Evolutionary conservation across 306 rosid species (phyloP).

Genomic region (Vigna reflexopilosa): DNA sequence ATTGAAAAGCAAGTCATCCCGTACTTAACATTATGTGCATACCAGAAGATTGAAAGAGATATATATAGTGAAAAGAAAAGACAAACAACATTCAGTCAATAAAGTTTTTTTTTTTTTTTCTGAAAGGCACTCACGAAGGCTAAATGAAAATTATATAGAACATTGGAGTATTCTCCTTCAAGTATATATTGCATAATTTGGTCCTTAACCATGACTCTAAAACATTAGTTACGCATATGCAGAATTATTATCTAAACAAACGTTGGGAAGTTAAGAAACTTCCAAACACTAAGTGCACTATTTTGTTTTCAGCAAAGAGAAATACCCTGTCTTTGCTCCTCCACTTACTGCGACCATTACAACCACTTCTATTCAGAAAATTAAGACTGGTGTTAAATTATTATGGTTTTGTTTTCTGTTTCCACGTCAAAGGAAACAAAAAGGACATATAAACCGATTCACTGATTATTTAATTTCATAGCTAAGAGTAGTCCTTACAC

Average conservation of each 20-base stretch:
- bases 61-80: slow-evolving; percentile 43
- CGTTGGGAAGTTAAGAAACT: background rate
- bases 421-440: background rate
- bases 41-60: slow-evolving; percentile 39
- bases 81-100: slow-evolving; percentile 47
- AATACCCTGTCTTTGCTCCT: background rate
- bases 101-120: slow-evolving; percentile 18
- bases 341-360: background rate
- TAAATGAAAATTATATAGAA: background rate
- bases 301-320: background rate
- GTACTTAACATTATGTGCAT: slow-evolving; percentile 34
- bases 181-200: background rate
- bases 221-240: background rate
- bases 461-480: background rate
- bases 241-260: background rate
- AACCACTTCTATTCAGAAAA: slow-evolving; percentile 7
- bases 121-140: slow-evolving; percentile 45
- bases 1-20: slow-evolving; percentile 40
- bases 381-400: background rate
- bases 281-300: background rate
- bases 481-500: background rate
- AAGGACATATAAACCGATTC: background rate
- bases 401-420: background rate
- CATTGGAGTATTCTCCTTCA: background rate
- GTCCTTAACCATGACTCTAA: background rate